A percentile compares a stretch with the other conserved stretches of the same genome.
Evolutionary conservation across 192 early-diverging fungal genomes (phyloP).

Genomic region (Coemansia sp.): DNA sequence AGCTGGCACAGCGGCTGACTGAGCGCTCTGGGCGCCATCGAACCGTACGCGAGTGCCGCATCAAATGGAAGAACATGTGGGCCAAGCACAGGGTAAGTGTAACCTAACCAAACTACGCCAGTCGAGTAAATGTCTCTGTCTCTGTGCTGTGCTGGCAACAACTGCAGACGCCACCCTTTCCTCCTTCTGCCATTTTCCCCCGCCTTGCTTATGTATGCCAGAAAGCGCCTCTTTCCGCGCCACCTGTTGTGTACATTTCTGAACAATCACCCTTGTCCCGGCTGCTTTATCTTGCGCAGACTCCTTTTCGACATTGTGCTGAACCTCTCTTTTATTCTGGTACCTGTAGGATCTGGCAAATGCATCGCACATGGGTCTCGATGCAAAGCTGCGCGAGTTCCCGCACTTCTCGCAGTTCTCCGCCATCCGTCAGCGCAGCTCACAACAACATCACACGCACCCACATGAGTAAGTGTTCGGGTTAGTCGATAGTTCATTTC

Average conservation of each 20-base stretch:
- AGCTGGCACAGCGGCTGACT: conserved; percentile 48
- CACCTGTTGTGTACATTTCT: background rate
- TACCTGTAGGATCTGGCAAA: conserved; percentile 49
- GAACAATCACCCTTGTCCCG: background rate
- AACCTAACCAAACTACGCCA: background rate
- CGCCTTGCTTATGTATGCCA: conserved; percentile 3
- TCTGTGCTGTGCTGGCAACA: background rate
- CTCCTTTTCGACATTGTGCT: background rate
- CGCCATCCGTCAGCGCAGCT: conserved; percentile 43
- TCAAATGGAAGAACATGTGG: conserved; percentile 59
- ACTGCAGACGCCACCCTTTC: no score
- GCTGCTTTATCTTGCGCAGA: background rate
- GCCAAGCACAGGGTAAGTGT: conserved; percentile 55
- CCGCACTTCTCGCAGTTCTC: conserved; percentile 47
- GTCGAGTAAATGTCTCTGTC: background rate
- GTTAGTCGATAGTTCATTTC: no score
- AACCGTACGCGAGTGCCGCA: conserved; percentile 55
- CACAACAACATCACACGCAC: conserved; percentile 15
- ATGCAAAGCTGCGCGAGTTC: conserved; percentile 56
- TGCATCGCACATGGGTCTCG: conserved; percentile 48
- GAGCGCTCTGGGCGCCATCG: conserved; percentile 47
- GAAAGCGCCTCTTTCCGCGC: background rate
- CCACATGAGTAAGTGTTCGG: conserved; percentile 40
- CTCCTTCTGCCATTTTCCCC: background rate
- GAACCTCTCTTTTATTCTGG: background rate